Conservation (phyloP, 768 basidiomycete genomes). For the Phlebiopsis gigantea region DNA sequence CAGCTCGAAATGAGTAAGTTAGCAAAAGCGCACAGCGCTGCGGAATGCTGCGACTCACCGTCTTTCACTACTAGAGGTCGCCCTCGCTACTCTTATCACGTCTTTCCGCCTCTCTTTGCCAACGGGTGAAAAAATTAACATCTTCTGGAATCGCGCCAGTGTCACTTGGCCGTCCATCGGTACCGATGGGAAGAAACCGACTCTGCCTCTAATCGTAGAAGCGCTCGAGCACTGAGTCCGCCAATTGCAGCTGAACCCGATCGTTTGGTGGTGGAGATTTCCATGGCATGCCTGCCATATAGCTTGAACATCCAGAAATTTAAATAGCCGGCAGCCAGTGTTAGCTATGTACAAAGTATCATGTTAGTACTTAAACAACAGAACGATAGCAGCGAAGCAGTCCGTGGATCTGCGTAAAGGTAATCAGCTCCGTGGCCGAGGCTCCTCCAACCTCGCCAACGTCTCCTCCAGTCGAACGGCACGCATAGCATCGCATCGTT, state of each 20-base stretch:
- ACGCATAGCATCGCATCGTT: conserved; percentile 45
- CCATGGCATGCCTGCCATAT: background rate
- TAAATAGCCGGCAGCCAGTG: background rate
- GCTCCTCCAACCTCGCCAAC: conserved; percentile 35
- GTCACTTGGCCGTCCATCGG: conserved; percentile 15
- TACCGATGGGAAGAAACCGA: background rate
- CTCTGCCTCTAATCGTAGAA: background rate
- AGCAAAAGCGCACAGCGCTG: no score
- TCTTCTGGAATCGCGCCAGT: conserved; percentile 16
- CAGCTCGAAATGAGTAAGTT: conserved; percentile 48
- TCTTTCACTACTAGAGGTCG: conserved; percentile 11
- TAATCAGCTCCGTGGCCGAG: background rate
- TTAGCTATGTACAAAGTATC: background rate
- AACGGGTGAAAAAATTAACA: background rate
- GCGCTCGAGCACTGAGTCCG: background rate
- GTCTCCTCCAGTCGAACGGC: conserved; percentile 53
- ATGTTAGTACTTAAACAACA: background rate
- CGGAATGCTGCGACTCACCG: no score
- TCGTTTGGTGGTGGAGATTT: no score
- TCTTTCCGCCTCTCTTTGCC: conserved; percentile 15
- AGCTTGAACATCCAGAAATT: background rate
- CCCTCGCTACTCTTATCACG: conserved; percentile 12
- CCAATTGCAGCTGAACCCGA: no score
- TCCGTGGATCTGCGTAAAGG: background rate
- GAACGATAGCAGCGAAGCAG: background rate